A percentile compares a stretch with the other conserved stretches of the same genome.
phyloP scores from a whole-genome alignment of 148 eudicot genomes.

The Rhododendron mucronatum region DNA sequence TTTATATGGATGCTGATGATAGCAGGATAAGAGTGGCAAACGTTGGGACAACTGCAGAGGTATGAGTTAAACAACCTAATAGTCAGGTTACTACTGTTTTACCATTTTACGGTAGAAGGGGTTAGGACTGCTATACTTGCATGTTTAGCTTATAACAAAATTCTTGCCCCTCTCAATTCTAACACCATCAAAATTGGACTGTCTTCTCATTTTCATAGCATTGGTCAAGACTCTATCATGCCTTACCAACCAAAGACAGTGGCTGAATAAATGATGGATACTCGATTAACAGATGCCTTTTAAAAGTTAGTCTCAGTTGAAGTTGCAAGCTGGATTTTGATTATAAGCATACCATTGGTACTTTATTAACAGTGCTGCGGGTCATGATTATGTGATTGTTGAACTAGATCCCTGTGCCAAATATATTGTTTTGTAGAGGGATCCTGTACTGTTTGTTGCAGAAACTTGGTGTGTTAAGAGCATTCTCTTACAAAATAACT shows the following conservation, averaged over 20 bases:
- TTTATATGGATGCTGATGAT: slow-evolving; percentile 42
- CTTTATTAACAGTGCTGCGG: not conserved
- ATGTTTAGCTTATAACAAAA: not conserved
- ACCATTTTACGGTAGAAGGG: not conserved
- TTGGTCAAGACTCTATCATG: no score
- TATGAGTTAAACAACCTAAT: slow-evolving; percentile 16
- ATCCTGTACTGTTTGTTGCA: not conserved
- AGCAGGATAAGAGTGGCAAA: slow-evolving; percentile 53
- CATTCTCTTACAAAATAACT: not conserved
- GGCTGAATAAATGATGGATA: no score
- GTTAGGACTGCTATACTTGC: not conserved
- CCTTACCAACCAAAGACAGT: no score
- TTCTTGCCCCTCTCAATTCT: not conserved
- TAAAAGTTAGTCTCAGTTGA: not conserved
- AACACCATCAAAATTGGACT: not conserved
- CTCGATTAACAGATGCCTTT: not conserved
- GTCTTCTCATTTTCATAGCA: no score
- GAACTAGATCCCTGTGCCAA: not conserved
- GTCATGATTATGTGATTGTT: not conserved
- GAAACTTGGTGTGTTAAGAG: not conserved
- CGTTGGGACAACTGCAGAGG: slow-evolving; percentile 95
- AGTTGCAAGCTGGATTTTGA: not conserved
- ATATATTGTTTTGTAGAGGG: not conserved
- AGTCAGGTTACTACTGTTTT: not conserved
- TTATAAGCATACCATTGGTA: not conserved